These are phyloP conservation scores for Avicennia marina DNA, from an alignment of 257 asterid species.

Conservation along the genomic window DNA sequence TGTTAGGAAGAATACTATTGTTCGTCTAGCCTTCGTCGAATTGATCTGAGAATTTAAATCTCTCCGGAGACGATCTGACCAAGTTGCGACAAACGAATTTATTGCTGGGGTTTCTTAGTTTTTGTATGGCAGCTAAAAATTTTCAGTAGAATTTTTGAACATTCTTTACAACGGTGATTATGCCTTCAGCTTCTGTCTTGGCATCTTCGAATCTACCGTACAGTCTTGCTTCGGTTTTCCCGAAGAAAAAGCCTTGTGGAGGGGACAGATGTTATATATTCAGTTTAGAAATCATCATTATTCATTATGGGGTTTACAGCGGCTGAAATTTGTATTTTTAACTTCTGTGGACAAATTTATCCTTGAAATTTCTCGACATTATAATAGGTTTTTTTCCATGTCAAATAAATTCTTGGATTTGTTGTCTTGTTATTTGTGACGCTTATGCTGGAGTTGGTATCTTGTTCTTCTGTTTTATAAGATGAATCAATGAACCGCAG, in stretches of 20 bases:
- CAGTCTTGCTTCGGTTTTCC: background rate
- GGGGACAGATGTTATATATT: background rate
- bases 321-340: background rate
- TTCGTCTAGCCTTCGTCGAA: conserved; percentile 25
- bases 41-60: conserved; percentile 28
- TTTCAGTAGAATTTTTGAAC: background rate
- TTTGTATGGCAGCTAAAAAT: background rate
- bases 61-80: conserved; percentile 29
- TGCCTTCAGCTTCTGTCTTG: conserved; percentile 3
- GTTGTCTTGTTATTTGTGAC: background rate
- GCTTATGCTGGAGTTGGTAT: background rate
- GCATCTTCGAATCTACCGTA: background rate
- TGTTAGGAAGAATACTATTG: conserved; percentile 11
- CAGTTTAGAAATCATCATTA: background rate
- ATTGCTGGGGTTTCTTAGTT: background rate
- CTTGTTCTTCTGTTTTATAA: background rate
- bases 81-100: background rate
- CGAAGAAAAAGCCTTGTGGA: conserved; percentile 3
- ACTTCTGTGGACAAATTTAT: background rate
- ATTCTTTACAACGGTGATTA: background rate
- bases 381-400: background rate
- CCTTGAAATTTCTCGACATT: background rate
- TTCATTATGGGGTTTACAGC: too few relatives aligned
- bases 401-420: background rate
- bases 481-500: background rate